phyloP scores from a whole-genome alignment of 1,284 basidiomycete genomes.

The Albatrellus sp. region DNA sequence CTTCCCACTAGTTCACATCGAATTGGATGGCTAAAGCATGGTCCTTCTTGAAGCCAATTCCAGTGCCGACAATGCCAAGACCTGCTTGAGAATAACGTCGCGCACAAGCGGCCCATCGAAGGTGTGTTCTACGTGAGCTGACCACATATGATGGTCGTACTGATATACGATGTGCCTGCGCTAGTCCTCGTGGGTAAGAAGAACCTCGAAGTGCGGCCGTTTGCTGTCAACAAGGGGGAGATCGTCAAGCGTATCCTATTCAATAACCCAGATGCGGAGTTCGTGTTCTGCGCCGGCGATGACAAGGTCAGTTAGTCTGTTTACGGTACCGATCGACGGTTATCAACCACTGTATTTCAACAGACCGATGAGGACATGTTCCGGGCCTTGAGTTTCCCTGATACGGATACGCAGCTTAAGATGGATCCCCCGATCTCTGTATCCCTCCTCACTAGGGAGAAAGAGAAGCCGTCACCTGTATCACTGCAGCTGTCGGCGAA shows the following conservation, averaged over 20 bases:
- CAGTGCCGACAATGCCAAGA: slow-evolving; percentile 96
- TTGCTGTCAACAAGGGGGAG: slow-evolving; percentile 96
- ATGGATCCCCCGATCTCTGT: slow-evolving; percentile 70
- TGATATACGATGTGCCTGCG: slow-evolving; percentile 17
- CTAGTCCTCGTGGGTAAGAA: slow-evolving; percentile 90
- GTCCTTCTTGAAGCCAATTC: slow-evolving; percentile 50
- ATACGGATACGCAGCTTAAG: slow-evolving; percentile 29
- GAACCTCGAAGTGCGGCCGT: slow-evolving; percentile 93
- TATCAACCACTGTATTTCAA: background rate
- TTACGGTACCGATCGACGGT: background rate
- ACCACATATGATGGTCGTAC: slow-evolving; percentile 12
- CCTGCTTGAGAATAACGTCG: slow-evolving; percentile 85
- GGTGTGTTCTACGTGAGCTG: slow-evolving; percentile 27
- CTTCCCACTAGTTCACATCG: slow-evolving; percentile 1
- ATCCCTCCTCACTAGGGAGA: slow-evolving; percentile 32
- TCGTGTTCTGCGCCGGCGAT: slow-evolving; percentile 95
- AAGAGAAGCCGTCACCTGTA: slow-evolving; percentile 31
- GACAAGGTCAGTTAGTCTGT: slow-evolving; percentile 63
- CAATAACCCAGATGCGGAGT: slow-evolving; percentile 85
- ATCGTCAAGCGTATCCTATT: slow-evolving; percentile 93
- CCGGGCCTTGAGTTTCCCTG: slow-evolving; percentile 67
- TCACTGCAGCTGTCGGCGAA: slow-evolving; percentile 54
- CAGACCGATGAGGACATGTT: slow-evolving; percentile 96
- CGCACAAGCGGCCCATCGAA: slow-evolving; percentile 81
- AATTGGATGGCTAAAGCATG: slow-evolving; percentile 10